These are phyloP conservation scores for Punica granatum DNA, from an alignment of 345 rosid genomes.

Conservation along the genomic window DNA sequence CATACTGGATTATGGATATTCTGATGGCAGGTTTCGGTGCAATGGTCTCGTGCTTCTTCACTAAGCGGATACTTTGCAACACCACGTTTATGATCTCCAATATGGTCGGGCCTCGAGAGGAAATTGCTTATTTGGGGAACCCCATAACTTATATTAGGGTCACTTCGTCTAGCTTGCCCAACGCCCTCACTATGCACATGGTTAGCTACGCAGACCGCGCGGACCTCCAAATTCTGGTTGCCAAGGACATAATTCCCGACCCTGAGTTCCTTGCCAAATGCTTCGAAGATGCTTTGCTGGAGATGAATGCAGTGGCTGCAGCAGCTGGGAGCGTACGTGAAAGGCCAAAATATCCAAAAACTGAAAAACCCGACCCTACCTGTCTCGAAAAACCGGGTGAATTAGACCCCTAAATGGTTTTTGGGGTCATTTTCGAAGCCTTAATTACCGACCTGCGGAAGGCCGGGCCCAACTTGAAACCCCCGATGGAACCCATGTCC, in stretches of 20 bases:
- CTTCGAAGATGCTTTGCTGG: conserved; percentile 41
- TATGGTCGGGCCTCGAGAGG: conserved; percentile 42
- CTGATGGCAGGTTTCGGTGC: conserved; percentile 39
- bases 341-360: no score
- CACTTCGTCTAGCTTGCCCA: conserved; percentile 32
- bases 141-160: conserved; percentile 34
- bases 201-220: conserved; percentile 56
- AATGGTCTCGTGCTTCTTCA: conserved; percentile 38
- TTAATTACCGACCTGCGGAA: no score
- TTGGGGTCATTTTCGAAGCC: no score
- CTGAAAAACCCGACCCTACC: no score
- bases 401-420: no score
- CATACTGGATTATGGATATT: conserved; percentile 28
- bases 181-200: conserved; percentile 45
- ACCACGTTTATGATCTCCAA: conserved; percentile 52
- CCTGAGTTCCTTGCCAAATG: conserved; percentile 54
- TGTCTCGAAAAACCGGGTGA: no score
- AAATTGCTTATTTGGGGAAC: conserved; percentile 34
- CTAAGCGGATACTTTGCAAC: conserved; percentile 41
- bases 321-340: no score
- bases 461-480: no score
- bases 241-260: conserved; percentile 58
- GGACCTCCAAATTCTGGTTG: conserved; percentile 51
- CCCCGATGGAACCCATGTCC: no score
- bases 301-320: conserved; percentile 41